These are phyloP conservation scores for Elongisporangium anandrum DNA, from an alignment of 352 stramenopile species.

Conservation along the genomic window DNA sequence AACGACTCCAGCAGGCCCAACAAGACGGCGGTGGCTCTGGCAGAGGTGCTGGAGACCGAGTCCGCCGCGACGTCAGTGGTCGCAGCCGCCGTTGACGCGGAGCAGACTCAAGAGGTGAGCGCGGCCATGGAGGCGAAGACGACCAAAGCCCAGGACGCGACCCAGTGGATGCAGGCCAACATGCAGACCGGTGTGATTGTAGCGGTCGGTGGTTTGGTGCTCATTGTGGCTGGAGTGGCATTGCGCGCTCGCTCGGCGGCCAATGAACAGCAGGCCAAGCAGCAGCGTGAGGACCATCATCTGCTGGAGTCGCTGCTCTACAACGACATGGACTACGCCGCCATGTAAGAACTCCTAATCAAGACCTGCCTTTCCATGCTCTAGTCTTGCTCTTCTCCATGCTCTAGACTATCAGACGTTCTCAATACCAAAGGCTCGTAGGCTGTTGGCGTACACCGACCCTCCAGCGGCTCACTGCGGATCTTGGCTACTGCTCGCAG, in stretches of 20 bases:
- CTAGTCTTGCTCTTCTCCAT: neutral
- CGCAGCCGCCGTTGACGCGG: too few relatives aligned
- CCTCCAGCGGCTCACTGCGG: conserved; percentile 19
- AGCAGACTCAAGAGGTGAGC: neutral
- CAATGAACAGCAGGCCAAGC: neutral
- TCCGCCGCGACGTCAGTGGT: too few relatives aligned
- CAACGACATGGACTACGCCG: conserved; percentile 73
- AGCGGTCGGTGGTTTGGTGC: neutral
- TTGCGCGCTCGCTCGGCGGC: neutral
- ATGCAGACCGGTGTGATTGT: neutral
- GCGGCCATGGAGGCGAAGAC: neutral
- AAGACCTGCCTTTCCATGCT: neutral
- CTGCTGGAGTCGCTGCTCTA: conserved; percentile 60
- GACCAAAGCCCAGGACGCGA: neutral
- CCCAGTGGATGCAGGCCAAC: neutral
- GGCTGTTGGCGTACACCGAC: conserved; percentile 36
- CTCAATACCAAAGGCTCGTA: conserved; percentile 27
- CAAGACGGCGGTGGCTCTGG: neutral
- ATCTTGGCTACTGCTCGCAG: conserved; percentile 38
- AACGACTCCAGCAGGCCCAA: neutral
- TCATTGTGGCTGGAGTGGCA: neutral
- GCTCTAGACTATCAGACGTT: conserved; percentile 1
- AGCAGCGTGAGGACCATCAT: conserved; percentile 17
- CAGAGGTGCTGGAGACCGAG: neutral
- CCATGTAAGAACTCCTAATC: conserved; percentile 33